These are phyloP conservation scores for Wallemia mellicola DNA, from an alignment of 1,284 basidiomycete species.

Conservation along the genomic window DNA sequence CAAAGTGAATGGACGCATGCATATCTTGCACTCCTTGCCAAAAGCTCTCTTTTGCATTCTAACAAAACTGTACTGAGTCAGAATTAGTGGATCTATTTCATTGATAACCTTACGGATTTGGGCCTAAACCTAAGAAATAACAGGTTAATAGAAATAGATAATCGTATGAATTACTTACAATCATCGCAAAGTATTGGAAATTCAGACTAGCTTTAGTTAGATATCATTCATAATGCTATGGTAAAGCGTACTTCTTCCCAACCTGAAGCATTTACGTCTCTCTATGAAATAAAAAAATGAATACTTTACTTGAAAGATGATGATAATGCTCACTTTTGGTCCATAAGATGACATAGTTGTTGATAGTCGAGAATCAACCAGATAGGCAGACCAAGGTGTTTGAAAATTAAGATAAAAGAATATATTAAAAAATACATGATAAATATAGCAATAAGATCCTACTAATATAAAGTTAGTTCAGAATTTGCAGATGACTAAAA, in stretches of 20 bases:
- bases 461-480: background rate
- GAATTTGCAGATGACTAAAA: background rate
- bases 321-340: background rate
- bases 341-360: background rate
- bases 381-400: too few relatives aligned
- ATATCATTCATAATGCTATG: background rate
- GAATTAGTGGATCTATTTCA: background rate
- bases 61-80: background rate
- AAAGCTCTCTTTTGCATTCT: conserved; percentile 73
- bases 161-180: background rate
- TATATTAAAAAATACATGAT: too few relatives aligned
- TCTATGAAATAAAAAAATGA: background rate
- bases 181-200: background rate
- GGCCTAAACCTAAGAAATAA: background rate
- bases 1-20: conserved; percentile 56
- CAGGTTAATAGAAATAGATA: background rate
- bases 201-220: background rate
- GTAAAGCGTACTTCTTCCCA: background rate
- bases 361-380: too few relatives aligned
- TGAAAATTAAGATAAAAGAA: too few relatives aligned
- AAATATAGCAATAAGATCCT: too few relatives aligned
- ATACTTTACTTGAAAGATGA: background rate
- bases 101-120: background rate
- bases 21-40: conserved; percentile 80
- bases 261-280: background rate